Evolutionary conservation across 176 grass and related monocot species (phyloP).

Genomic region (Oryza coarctata): DNA sequence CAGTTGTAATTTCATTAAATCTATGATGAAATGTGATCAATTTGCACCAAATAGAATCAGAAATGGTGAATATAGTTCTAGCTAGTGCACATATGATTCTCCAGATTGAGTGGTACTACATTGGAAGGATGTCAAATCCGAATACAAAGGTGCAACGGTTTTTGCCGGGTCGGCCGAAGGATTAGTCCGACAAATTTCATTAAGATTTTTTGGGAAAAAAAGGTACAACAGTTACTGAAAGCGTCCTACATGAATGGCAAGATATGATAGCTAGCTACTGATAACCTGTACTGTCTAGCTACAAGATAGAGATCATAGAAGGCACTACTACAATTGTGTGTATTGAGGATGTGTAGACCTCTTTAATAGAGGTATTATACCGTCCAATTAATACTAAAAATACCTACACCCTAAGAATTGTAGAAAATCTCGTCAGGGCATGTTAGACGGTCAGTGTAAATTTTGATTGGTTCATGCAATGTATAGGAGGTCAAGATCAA

Average conservation of each 20-base stretch:
- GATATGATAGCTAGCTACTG: not conserved
- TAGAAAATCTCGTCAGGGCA: not conserved
- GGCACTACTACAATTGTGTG: not conserved
- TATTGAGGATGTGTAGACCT: too few relatives aligned
- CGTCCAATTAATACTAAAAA: too few relatives aligned
- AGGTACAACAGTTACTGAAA: not conserved
- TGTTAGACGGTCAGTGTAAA: not conserved
- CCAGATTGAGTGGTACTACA: not conserved
- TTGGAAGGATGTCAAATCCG: not conserved
- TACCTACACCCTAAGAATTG: too few relatives aligned
- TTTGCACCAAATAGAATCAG: not conserved
- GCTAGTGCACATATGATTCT: not conserved
- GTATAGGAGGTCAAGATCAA: not conserved
- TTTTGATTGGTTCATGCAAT: not conserved
- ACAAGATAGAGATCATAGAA: not conserved
- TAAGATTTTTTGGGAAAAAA: too few relatives aligned
- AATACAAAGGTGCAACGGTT: not conserved
- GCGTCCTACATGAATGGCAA: not conserved
- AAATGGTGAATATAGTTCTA: not conserved
- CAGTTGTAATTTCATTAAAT: not conserved
- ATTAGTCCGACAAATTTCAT: too few relatives aligned
- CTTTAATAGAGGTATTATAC: too few relatives aligned
- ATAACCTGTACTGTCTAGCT: not conserved
- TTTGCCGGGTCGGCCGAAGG: too few relatives aligned
- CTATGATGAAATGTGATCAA: not conserved